Base-by-base conservation (phyloP, 2,329 filamentous ascomycete genomes). In the Ambrosiella xylebori region DNA sequence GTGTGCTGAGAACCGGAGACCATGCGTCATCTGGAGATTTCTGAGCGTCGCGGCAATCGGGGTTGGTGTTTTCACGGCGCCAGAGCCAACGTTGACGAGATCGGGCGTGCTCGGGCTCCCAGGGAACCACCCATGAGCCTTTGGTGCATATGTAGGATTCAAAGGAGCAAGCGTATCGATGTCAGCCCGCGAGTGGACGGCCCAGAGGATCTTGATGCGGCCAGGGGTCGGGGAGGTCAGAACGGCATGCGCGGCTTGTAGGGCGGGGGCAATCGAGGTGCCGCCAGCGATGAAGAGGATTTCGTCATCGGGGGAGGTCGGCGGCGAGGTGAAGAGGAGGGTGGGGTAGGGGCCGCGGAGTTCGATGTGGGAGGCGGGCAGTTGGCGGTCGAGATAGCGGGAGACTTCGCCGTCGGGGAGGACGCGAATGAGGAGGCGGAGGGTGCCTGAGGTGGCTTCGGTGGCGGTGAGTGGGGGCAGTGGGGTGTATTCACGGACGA, bases 261-360 rank as follows among this genome's bases (percentile, higher is more conserved):
- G 71, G 7, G 90, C 93, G 0, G 91, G 88, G 13, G 88, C 89
- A 64, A 98, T 86, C 0, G 93, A 91, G 0, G 93, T 98, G 0
- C 93, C 93, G 1, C 90, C 93, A 1, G 90, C 93, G 19, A 97
- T 72, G 65, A 97, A 95, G 1, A 96, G 73, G 2, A 96, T 75
- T 17, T 63, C 61, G n/a, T 65, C 65, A 19, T 63, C 63, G 41
- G 62, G 57, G 1, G 58, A 57, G 12, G 68, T 69, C 1, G 72
- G 64, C 9, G 70, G 63, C 6, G 63, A 55, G 4, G 64, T 56
- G 9, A 80, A 65, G 64, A 77, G 67, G 61, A 84, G 87, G 52
- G 91, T 88, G 0, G 80, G 68, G 63, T 85, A 80, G 2, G 91
- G 89, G 0, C 93, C 91, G 47, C 93, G 79, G 47, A 96, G 70